Evolutionary conservation across 176 grass and related monocot genomes (phyloP), one percentile per base, ranked within the genome.

Genomic region (Alopecurus myosuroides): DNA sequence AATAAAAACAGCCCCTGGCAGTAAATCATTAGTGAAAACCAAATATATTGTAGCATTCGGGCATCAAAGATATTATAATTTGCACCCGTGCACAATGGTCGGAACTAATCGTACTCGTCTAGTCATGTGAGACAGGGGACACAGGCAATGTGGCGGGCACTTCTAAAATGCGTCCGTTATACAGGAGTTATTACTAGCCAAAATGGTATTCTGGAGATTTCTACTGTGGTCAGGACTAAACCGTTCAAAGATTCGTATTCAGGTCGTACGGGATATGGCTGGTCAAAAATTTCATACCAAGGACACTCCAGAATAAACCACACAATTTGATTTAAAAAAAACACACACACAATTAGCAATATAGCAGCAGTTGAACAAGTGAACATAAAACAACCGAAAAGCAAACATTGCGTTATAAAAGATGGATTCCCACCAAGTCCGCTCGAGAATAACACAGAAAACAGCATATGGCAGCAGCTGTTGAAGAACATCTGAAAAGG

Each of bases 11-110:
- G 88, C 76, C 88, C 93, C 93, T 94, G 97, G 84, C 84, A 91
- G 94, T 97, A 92, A 94, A 99, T 94, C 79, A 94, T 94, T 84
- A 99, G 93, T 92, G 86, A 92, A 96, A 92, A 94, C 80, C 93
- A 94, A 92, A 92, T 94, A 94, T 55, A 92, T 77, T 71, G 77
- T 39, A 92, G 44, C 41, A 74, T 81, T 50, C 9, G 41, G 26
- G 62, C 56, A 89, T 34, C 10, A 66, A 50, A 82, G 40, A 29
- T 11, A 14, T 77, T 71, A 68, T 9, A 44, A 22, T 82, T 81
- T 76, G 9, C 35, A 53, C 31, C 6, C 53, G 23, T 86, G 20
- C 19, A 15, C 9, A 69, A 39, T 77, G 20, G 9, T 77, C 19
- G 33, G 81, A 77, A 77, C 70, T 52, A 44, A 66, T 2, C 35